A percentile compares a stretch with the other conserved stretches of the same genome.
Evolutionary conservation across 176 grass and related monocot genomes (phyloP).

Genomic region (Lolium perenne): DNA sequence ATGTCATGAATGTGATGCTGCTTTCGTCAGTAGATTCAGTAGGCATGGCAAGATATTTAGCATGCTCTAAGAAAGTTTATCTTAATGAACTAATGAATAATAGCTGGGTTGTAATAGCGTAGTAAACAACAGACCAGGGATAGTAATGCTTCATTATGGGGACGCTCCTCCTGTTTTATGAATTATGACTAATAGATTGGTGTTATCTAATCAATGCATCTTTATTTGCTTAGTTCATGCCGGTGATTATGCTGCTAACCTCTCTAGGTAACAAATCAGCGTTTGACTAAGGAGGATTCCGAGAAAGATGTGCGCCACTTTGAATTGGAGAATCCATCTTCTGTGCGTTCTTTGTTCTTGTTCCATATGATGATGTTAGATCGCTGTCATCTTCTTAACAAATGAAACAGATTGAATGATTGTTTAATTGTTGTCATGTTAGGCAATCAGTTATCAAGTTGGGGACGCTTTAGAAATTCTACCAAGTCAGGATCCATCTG

Average conservation of each 20-base stretch:
- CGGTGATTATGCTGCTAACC: slow-evolving; percentile 9
- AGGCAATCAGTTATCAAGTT: slow-evolving; percentile 78
- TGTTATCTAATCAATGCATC: slow-evolving; percentile 4
- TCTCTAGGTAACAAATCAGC: slow-evolving; percentile 55
- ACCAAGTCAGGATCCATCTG: slow-evolving; percentile 71
- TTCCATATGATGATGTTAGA: slow-evolving; percentile 30
- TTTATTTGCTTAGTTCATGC: slow-evolving; percentile 32
- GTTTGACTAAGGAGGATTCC: slow-evolving; percentile 60
- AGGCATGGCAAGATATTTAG: background rate
- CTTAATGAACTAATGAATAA: background rate
- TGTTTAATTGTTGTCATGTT: slow-evolving; percentile 35
- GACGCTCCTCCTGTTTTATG: slow-evolving; percentile 15
- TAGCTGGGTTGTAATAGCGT: background rate
- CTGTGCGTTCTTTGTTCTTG: slow-evolving; percentile 56
- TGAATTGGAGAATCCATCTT: slow-evolving; percentile 73
- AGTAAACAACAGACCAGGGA: background rate
- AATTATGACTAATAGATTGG: background rate
- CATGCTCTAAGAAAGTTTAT: slow-evolving; percentile 3
- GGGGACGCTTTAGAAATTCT: slow-evolving; percentile 83
- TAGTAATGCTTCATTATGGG: background rate
- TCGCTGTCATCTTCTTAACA: background rate
- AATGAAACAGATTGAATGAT: slow-evolving; percentile 10
- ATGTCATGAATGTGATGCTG: background rate
- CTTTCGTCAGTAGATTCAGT: background rate
- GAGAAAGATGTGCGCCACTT: slow-evolving; percentile 87